Base-by-base conservation (phyloP, 2,329 filamentous ascomycete genomes). In the Botrytis elliptica region DNA sequence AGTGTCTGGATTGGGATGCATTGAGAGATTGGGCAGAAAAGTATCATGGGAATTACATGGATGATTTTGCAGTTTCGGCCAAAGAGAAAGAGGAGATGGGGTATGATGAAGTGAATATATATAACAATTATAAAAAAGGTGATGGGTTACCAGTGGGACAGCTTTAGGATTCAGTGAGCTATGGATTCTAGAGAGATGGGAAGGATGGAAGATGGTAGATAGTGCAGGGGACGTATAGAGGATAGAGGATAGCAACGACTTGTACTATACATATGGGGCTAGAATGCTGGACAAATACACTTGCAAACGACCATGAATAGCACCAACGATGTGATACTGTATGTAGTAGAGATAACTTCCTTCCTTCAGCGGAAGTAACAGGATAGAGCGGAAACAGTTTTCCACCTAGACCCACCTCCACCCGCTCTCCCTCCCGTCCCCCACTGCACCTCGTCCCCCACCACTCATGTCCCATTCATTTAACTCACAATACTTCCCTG, bases 11-110 rank as follows among this genome's bases (percentile, higher is more conserved):
- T 44, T 69, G 66, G 66, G 66, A 69, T 69, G 66, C 22, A 33
- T 42, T 69, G 52, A 69, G 66, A 44, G 66, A 69, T 33, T 69
- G 66, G 66, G 49, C 66, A 10, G 66, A 59, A 25, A 69, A 57
- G 25, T 69, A 52, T 38, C 44, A 57, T 59, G 66, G 46, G 4
- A 18, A 44, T 69, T 69, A 55, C 14, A 57, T 40, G 55, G 66
- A 69, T 42, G 22, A 7, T 12, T 69, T 69, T 57, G 46, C 25
- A 6, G 9, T 52, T 52, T 52, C 33, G 8, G 49, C 38, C n/a
- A 59, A 52, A 10, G 38, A 65, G 62, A 40, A 40, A 14, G 36
- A 36, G 22, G 9, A 42, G 18, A 25, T 22, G 18, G 46, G 49
- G 66, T 69, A 69, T 33, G 36, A 69, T 55, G 66, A 55, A 9